Evolutionary conservation across 2,329 filamentous ascomycete species (phyloP).

Genomic region (Pseudogymnoascus sp.): DNA sequence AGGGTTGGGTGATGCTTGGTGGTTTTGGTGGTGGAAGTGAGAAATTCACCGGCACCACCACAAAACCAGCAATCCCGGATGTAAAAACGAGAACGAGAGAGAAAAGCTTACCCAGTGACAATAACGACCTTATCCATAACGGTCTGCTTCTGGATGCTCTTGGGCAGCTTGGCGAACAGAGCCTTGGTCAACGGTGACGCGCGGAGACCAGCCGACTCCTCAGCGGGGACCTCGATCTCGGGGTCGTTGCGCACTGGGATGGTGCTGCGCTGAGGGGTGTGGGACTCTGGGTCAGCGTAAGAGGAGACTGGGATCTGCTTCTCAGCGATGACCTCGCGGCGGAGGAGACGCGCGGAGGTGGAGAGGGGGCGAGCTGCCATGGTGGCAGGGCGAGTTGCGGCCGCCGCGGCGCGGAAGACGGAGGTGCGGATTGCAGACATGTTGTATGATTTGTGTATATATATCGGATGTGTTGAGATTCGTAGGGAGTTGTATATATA

Average conservation of each 20-base stretch:
- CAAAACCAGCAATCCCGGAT: not conserved
- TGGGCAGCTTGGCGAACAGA: constrained; percentile 49
- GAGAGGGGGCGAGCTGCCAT: constrained; percentile 20
- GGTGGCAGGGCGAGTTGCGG: constrained; percentile 5
- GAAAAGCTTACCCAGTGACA: constrained; percentile 54
- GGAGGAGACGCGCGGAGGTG: constrained; percentile 13
- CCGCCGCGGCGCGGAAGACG: constrained; percentile 8
- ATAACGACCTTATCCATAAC: constrained; percentile 64
- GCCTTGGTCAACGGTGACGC: constrained; percentile 42
- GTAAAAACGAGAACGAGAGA: not conserved
- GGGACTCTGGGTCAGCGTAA: constrained; percentile 13
- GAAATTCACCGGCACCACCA: not conserved
- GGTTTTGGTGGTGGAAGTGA: not conserved
- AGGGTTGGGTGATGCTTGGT: not conserved
- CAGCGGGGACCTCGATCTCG: constrained; percentile 1
- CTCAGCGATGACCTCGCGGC: constrained; percentile 23
- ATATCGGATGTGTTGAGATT: not conserved
- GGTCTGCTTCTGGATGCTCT: constrained; percentile 61
- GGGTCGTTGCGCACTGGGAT: constrained; percentile 21
- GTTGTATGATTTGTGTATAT: not conserved
- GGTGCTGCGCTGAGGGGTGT: constrained; percentile 19
- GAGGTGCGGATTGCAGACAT: constrained; percentile 10
- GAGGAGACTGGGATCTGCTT: constrained; percentile 22
- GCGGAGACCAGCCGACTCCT: constrained; percentile 3
- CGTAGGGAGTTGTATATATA: not conserved